Base-by-base conservation (phyloP, 2,329 filamentous ascomycete species). In the Lasiodiplodia gonubiensis region DNA sequence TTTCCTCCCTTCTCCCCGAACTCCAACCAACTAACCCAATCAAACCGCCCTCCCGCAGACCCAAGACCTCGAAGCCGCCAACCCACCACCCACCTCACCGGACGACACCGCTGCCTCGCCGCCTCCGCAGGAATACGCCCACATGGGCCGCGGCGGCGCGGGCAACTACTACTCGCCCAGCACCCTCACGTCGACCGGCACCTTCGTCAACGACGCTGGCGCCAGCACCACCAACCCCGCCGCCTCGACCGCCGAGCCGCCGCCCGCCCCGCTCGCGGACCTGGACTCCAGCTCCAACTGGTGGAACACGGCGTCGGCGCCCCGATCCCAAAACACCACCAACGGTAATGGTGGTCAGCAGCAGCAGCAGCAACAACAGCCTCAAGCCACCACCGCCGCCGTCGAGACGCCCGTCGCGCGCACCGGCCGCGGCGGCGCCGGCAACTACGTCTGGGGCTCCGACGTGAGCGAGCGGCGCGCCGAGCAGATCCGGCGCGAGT, bases 91-190 rank as follows among this genome's bases (percentile, higher is more conserved):
- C 35, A 67, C 72, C 52, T 18, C 39, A 18, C 10, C 7, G 18
- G 64, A 69, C 33, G 37, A 68, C 21, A 68, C 68, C 21, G 66
- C 68, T 33, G 68, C 72, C 42, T 69, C 23, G 66, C 71, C 46
- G 25, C 54, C 69, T n/a, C 55, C 71, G 11, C 76, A 77, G 70
- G 75, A 80, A 64, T 83, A 83, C 70, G 79, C 80, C 5, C 79
- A 82, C 69, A 79, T 74, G 61, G 81, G 81, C 42, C 76, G 82
- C 49, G 82, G 82, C 49, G 82, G 82, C 48, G 78, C 79, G 4
- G 82, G 82, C 3, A 84, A 84, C 72, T 82, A 76, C 75, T 83
- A 81, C 71, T 77, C 78, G 49, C 82, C 82, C 33, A 72, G 75
- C 37, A 73, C 79, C 35, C 74, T 83, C 27, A 71, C 72, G 12